A percentile compares a stretch with the other conserved stretches of the same genome.
Evolutionary conservation across 345 rosid species (phyloP).

Genomic region (Turritis glabra): DNA sequence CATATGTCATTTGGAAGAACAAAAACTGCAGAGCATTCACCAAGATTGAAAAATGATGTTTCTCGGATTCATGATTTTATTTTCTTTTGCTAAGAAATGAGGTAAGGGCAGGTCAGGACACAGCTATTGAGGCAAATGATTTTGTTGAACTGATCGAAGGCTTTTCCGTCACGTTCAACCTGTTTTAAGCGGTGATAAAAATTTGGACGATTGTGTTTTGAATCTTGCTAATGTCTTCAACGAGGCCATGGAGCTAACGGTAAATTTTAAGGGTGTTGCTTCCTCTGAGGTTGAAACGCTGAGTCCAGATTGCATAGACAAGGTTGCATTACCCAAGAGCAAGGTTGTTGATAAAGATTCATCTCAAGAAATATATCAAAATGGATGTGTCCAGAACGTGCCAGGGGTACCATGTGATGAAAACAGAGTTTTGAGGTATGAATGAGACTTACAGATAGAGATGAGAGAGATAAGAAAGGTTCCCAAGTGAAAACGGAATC

Average conservation of each 20-base stretch:
- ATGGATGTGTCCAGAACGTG: too few species aligned
- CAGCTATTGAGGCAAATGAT: slow-evolving; percentile 45
- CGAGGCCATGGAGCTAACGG: slow-evolving; percentile 64
- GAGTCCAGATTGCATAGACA: slow-evolving; percentile 90
- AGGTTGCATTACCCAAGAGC: slow-evolving; percentile 86
- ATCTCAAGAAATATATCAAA: too few species aligned
- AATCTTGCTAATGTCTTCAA: slow-evolving; percentile 64
- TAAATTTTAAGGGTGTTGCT: slow-evolving; percentile 55
- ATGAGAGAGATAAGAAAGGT: neutral
- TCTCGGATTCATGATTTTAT: slow-evolving; percentile 71
- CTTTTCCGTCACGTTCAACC: slow-evolving; percentile 52
- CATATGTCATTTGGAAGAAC: slow-evolving; percentile 32
- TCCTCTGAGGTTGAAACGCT: slow-evolving; percentile 54
- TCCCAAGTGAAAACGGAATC: neutral
- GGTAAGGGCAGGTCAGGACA: slow-evolving; percentile 52
- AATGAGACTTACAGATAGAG: too few species aligned
- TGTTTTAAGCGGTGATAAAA: slow-evolving; percentile 40
- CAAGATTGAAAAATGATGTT: slow-evolving; percentile 52
- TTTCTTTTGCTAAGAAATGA: slow-evolving; percentile 63
- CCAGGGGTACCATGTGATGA: too few species aligned
- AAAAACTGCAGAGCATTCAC: slow-evolving; percentile 40
- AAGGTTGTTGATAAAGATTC: slow-evolving; percentile 51
- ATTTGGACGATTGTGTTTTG: slow-evolving; percentile 51
- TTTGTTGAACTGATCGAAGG: slow-evolving; percentile 55
- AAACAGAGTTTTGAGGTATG: too few species aligned